phyloP scores from a whole-genome alignment of 1,139 yeast species.

The Ashbya aceris region DNA sequence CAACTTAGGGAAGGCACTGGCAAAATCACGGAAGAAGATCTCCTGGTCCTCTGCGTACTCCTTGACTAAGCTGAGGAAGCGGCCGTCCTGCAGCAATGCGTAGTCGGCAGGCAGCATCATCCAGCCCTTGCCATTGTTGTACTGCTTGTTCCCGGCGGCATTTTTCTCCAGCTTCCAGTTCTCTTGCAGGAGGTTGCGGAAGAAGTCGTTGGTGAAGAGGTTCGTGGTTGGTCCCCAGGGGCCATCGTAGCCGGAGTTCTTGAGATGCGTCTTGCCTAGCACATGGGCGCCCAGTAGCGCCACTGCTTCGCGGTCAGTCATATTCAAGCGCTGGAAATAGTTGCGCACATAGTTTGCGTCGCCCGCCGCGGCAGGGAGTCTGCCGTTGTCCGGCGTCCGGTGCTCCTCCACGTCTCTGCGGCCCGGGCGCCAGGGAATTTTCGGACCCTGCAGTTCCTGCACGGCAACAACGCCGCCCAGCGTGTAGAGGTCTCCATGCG shows the following conservation, averaged over 20 bases:
- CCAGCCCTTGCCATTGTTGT: conserved; percentile 62
- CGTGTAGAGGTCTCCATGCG: conserved; percentile 84
- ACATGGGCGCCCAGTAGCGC: conserved; percentile 86
- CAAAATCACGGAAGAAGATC: conserved; percentile 62
- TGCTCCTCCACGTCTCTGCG: conserved; percentile 45
- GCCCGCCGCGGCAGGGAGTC: conserved; percentile 72
- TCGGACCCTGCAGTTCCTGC: conserved; percentile 83
- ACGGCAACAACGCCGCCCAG: conserved; percentile 78
- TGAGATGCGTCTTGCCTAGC: conserved; percentile 65
- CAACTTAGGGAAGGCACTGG: conserved; percentile 57
- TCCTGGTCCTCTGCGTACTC: conserved; percentile 65
- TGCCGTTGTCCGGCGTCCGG: conserved; percentile 55
- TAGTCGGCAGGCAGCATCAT: conserved; percentile 91
- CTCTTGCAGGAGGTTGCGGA: conserved; percentile 52
- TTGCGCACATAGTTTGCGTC: conserved; percentile 63
- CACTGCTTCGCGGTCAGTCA: conserved; percentile 75
- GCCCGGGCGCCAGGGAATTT: conserved; percentile 81
- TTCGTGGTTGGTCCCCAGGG: conserved; percentile 94
- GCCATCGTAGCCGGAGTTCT: conserved; percentile 72
- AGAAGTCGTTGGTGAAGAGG: conserved; percentile 75
- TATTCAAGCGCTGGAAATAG: conserved; percentile 64
- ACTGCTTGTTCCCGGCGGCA: conserved; percentile 64
- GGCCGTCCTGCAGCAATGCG: conserved; percentile 59
- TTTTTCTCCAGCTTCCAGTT: conserved; percentile 71
- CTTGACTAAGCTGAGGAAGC: conserved; percentile 57